These are phyloP conservation scores for Aspergillus cavernicola DNA, from an alignment of 495 filamentous ascomycete genomes.

Conservation along the genomic window DNA sequence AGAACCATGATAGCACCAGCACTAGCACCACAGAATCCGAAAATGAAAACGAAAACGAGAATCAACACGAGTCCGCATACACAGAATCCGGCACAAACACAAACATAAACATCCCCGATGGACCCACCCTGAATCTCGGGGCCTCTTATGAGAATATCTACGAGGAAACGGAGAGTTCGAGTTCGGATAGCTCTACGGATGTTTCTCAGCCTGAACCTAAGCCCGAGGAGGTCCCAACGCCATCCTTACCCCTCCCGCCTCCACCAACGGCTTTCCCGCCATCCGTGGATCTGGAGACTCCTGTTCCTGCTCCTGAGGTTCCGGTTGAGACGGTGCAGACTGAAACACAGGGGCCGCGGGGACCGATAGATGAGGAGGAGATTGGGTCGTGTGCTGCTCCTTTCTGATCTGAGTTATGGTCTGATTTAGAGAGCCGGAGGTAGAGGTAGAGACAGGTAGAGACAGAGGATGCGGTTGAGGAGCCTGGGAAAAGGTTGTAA, in stretches of 20 bases:
- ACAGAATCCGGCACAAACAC: constrained; percentile 20
- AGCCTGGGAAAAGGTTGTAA: too few relatives aligned
- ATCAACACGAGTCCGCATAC: too few relatives aligned
- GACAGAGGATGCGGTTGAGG: too few relatives aligned
- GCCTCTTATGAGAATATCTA: constrained; percentile 20
- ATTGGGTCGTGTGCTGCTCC: constrained; percentile 7
- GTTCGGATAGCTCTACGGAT: too few relatives aligned
- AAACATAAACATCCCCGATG: constrained; percentile 30
- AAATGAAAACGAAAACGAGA: not conserved
- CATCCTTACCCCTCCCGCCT: constrained; percentile 11
- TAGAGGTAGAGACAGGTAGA: too few relatives aligned
- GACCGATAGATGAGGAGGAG: not conserved
- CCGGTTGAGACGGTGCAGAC: not conserved
- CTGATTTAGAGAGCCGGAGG: too few relatives aligned
- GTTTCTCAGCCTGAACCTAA: too few relatives aligned
- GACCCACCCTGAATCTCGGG: constrained; percentile 23
- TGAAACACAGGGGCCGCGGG: not conserved
- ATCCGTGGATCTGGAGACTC: constrained; percentile 14
- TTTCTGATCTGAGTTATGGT: too few relatives aligned
- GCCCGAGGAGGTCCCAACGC: constrained; percentile 2
- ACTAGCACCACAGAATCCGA: not conserved
- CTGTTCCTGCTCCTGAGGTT: constrained; percentile 9
- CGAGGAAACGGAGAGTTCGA: constrained; percentile 15
- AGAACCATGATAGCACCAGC: constrained; percentile 1
- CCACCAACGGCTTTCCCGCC: constrained; percentile 16